These are phyloP conservation scores for Ceratocystis colombiana DNA, from an alignment of 2,329 filamentous ascomycete species.

Conservation along the genomic window DNA sequence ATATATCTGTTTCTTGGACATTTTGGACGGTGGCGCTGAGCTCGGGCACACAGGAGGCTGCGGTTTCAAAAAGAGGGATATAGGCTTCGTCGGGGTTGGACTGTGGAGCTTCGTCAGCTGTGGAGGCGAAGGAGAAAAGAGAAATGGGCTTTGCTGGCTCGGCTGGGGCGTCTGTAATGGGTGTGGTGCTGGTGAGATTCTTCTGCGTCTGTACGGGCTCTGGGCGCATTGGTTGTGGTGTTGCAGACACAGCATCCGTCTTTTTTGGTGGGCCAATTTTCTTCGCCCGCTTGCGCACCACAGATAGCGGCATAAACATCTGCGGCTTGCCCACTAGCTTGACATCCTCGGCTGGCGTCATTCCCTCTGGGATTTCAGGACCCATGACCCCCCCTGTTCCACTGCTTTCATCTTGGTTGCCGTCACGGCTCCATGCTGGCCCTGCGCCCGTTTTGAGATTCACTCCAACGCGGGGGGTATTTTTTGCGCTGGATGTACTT, in stretches of 20 bases:
- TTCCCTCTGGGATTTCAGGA: conserved; percentile 45
- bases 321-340: conserved; percentile 68
- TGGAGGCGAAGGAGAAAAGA: conserved; percentile 54
- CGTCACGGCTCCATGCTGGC: conserved; percentile 65
- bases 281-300: conserved; percentile 63
- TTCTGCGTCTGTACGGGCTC: neutral
- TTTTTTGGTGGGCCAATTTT: conserved; percentile 44
- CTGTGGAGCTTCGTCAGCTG: conserved; percentile 29
- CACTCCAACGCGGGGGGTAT: conserved; percentile 36
- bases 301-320: conserved; percentile 83
- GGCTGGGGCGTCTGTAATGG: neutral
- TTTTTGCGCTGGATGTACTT: neutral
- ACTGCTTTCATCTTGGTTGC: conserved; percentile 28
- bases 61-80: conserved; percentile 43
- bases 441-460: conserved; percentile 74
- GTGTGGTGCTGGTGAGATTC: neutral
- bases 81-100: conserved; percentile 34
- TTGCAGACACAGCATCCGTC: conserved; percentile 14
- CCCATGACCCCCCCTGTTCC: conserved; percentile 29
- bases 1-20: conserved; percentile 31
- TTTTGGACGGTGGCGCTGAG: conserved; percentile 10
- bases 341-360: conserved; percentile 52
- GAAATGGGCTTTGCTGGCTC: conserved; percentile 43
- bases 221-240: neutral
- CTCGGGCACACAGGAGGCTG: conserved; percentile 31